Percentiles rank a stretch among this genome's conserved stretches.
Conservation (phyloP, 352 stramenopile genomes). For the Pilasporangium apinafurcum region DNA sequence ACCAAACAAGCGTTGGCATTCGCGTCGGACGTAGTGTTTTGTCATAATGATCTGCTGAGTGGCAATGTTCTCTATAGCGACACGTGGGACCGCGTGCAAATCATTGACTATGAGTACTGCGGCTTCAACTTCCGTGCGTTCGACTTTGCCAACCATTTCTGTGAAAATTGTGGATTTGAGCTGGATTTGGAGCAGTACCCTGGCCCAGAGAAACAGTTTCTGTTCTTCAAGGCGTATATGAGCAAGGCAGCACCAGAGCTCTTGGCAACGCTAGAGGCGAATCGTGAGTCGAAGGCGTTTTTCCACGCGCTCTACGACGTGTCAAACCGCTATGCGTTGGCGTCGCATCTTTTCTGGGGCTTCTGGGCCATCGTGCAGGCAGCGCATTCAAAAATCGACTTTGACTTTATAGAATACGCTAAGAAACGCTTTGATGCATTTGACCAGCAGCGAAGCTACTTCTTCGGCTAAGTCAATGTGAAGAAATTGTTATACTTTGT, state of each 20-base stretch:
- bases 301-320: conserved; percentile 77
- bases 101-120: conserved; percentile 96
- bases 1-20: conserved; percentile 74
- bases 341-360: conserved; percentile 91
- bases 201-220: conserved; percentile 69
- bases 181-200: conserved; percentile 86
- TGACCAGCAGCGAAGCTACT: conserved; percentile 63
- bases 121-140: conserved; percentile 92
- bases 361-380: conserved; percentile 93
- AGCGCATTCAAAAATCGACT: conserved; percentile 86
- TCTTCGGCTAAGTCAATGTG: conserved; percentile 29
- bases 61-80: conserved; percentile 82
- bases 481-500: conserved; percentile 1
- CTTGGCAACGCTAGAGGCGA: conserved; percentile 51
- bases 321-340: conserved; percentile 85
- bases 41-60: conserved; percentile 92
- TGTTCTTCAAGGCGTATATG: conserved; percentile 88
- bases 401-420: conserved; percentile 86
- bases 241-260: conserved; percentile 49
- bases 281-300: conserved; percentile 77
- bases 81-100: conserved; percentile 78
- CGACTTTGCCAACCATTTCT: conserved; percentile 95
- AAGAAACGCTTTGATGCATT: conserved; percentile 79
- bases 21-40: conserved; percentile 84
- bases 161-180: conserved; percentile 92